Percentiles rank a stretch among this genome's conserved stretches.
Evolutionary conservation across 805 yeast species (phyloP).

Genomic region (Monosporozyma unispora): DNA sequence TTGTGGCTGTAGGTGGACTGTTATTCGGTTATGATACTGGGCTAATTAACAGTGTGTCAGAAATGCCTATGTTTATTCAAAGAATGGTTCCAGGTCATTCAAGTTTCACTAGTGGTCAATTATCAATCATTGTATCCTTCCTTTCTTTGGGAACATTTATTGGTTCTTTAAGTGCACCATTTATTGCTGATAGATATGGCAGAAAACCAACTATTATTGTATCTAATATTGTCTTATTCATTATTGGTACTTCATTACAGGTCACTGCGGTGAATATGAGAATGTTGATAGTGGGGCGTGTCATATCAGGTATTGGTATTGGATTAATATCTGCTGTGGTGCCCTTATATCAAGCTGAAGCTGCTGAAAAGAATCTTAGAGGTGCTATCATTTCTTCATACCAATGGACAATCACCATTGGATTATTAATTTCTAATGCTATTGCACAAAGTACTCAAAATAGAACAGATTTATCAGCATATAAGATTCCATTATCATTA

Average conservation of each 20-base stretch:
- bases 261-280: constrained; percentile 42
- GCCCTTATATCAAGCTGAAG: constrained; percentile 80
- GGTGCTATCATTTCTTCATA: constrained; percentile 75
- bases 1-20: constrained; percentile 86
- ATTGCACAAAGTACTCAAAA: constrained; percentile 66
- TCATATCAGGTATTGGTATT: constrained; percentile 60
- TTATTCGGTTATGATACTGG: constrained; percentile 89
- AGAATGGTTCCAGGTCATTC: constrained; percentile 43
- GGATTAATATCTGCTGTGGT: constrained; percentile 74
- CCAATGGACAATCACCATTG: constrained; percentile 90
- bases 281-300: constrained; percentile 65
- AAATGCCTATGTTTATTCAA: constrained; percentile 57
- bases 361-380: constrained; percentile 70
- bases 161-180: constrained; percentile 54
- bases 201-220: constrained; percentile 58
- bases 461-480: constrained; percentile 47
- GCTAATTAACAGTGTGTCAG: constrained; percentile 65
- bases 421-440: constrained; percentile 65
- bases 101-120: constrained; percentile 49
- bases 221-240: constrained; percentile 54
- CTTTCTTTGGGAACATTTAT: constrained; percentile 72
- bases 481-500: constrained; percentile 65
- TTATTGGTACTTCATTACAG: constrained; percentile 65
- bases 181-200: constrained; percentile 64
- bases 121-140: constrained; percentile 66